phyloP scores from a whole-genome alignment of 331 rosid genomes.

The Dryas integrifolia region DNA sequence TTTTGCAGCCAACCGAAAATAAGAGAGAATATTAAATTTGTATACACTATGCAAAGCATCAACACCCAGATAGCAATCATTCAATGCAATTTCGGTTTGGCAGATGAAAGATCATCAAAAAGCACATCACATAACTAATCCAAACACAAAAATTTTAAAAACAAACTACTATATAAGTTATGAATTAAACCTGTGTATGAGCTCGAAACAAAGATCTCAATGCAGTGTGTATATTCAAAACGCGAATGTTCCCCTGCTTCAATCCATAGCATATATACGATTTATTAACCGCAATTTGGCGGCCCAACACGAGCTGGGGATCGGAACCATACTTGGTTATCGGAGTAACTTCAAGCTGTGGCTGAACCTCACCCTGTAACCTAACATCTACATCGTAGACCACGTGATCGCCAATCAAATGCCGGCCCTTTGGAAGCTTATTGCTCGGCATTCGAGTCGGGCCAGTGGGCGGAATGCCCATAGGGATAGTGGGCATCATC shows the following conservation, averaged over 20 bases:
- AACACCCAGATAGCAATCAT: background rate
- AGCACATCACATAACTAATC: background rate
- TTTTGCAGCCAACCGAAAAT: background rate
- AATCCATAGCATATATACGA: conserved; percentile 92
- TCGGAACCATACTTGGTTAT: conserved; percentile 91
- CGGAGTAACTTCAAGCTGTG: conserved; percentile 95
- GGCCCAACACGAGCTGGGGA: conserved; percentile 85
- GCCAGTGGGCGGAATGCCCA: conserved; percentile 43
- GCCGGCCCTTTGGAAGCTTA: conserved; percentile 83
- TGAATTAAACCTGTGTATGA: conserved; percentile 62
- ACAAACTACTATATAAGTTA: background rate
- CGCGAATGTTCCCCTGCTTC: conserved; percentile 88
- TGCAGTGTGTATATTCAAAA: conserved; percentile 84
- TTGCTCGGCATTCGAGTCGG: conserved; percentile 66
- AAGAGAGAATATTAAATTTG: background rate
- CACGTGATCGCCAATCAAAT: conserved; percentile 65
- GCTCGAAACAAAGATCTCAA: conserved; percentile 83
- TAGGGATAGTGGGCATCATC: conserved; percentile 22
- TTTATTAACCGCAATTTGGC: conserved; percentile 93
- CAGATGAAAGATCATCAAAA: background rate
- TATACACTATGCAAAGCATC: background rate
- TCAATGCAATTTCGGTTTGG: background rate
- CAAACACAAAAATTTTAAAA: conserved; percentile 11
- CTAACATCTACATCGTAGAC: conserved; percentile 76
- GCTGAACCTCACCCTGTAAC: conserved; percentile 79